Evolutionary conservation across 2,329 filamentous ascomycete genomes (phyloP).

Genomic region (Neonectria sp.): DNA sequence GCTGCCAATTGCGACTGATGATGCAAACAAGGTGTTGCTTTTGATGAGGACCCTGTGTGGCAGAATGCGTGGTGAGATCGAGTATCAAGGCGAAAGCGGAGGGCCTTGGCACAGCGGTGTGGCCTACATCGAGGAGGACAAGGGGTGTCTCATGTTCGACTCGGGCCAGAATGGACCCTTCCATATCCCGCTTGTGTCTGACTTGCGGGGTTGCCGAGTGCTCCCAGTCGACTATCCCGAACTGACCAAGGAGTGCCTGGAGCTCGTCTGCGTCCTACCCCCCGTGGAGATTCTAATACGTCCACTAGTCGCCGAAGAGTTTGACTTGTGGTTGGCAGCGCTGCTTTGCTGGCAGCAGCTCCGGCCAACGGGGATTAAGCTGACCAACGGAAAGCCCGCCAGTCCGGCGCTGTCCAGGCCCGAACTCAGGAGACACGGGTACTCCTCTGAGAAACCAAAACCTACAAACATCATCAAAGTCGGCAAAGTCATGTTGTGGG

Average conservation of each 20-base stretch:
- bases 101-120: slow-evolving; percentile 79
- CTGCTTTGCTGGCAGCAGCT: slow-evolving; percentile 87
- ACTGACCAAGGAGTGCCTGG: slow-evolving; percentile 64
- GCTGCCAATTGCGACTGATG: slow-evolving; percentile 73
- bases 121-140: slow-evolving; percentile 84
- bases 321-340: slow-evolving; percentile 85
- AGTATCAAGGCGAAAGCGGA: slow-evolving; percentile 75
- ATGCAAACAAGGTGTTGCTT: slow-evolving; percentile 79
- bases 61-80: slow-evolving; percentile 83
- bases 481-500: slow-evolving; percentile 92
- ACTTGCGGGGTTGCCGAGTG: slow-evolving; percentile 82
- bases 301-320: slow-evolving; percentile 75
- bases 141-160: slow-evolving; percentile 82
- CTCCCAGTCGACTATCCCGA: slow-evolving; percentile 67
- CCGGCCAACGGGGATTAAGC: slow-evolving; percentile 70
- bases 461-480: slow-evolving; percentile 90
- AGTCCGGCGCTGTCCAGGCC: slow-evolving; percentile 55
- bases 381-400: slow-evolving; percentile 59
- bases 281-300: slow-evolving; percentile 76
- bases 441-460: slow-evolving; percentile 52
- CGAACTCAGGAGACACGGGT: slow-evolving; percentile 60
- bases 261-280: slow-evolving; percentile 67
- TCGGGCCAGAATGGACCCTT: slow-evolving; percentile 76
- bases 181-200: slow-evolving; percentile 77
- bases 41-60: slow-evolving; percentile 86